A percentile compares a stretch with the other conserved stretches of the same genome.
These are phyloP conservation scores for Monosporozyma aerobia DNA, from an alignment of 805 yeast genomes.

Conservation along the genomic window DNA sequence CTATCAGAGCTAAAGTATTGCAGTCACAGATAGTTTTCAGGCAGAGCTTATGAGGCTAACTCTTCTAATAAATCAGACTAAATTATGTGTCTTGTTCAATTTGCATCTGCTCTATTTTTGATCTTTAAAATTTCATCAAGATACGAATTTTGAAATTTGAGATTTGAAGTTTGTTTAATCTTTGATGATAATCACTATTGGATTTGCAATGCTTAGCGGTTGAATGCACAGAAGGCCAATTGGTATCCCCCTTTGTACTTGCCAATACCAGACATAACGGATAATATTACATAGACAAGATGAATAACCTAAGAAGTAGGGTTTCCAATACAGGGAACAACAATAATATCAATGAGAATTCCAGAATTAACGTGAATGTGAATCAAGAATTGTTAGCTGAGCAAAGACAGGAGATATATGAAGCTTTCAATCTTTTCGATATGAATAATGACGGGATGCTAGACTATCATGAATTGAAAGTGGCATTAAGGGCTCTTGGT, in stretches of 20 bases:
- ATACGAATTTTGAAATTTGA: not conserved
- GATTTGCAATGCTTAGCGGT: not conserved
- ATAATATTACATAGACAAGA: not conserved
- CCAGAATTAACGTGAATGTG: not conserved
- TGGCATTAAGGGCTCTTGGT: constrained; percentile 89
- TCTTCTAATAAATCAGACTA: not conserved
- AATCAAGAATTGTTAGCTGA: constrained; percentile 64
- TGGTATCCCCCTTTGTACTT: too few species aligned
- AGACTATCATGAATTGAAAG: constrained; percentile 89
- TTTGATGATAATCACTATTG: not conserved
- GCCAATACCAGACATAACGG: too few species aligned
- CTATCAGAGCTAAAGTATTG: not conserved
- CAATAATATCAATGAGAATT: not conserved
- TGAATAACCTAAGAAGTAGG: not conserved
- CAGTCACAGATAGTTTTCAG: not conserved
- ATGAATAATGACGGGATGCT: constrained; percentile 83
- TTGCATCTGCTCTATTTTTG: not conserved
- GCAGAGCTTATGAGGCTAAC: not conserved
- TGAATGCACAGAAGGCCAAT: not conserved
- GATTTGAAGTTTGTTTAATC: not conserved
- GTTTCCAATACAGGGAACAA: not conserved
- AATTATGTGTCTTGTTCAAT: not conserved
- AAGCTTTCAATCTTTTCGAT: constrained; percentile 86
- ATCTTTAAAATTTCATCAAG: not conserved
- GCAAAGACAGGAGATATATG: constrained; percentile 83